A percentile compares a stretch with the other conserved stretches of the same genome.
Conservation (phyloP, 345 rosid genomes). For the Capsella bursapastoris region DNA sequence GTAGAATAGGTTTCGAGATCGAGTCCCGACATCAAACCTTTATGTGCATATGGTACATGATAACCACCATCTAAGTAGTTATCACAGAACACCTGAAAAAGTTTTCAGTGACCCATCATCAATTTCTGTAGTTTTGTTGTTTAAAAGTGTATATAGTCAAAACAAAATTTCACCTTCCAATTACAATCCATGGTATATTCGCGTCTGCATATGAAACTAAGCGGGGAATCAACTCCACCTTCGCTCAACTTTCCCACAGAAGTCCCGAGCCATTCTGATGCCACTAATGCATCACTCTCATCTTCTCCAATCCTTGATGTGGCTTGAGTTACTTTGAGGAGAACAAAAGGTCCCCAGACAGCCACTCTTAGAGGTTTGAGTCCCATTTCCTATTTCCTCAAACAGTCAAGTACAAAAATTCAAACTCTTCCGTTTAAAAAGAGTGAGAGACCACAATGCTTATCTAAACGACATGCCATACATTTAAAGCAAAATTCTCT, state of each 20-base stretch:
- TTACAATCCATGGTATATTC: conserved; percentile 79
- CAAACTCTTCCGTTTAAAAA: conserved; percentile 28
- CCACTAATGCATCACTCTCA: conserved; percentile 45
- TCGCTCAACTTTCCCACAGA: conserved; percentile 58
- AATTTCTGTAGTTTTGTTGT: neutral
- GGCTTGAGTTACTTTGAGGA: conserved; percentile 60
- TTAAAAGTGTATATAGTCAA: conserved; percentile 3
- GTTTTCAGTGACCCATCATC: conserved; percentile 9
- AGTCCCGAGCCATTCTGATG: conserved; percentile 82
- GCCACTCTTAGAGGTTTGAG: conserved; percentile 71
- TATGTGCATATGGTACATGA: conserved; percentile 95
- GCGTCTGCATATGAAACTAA: conserved; percentile 70
- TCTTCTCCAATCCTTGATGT: conserved; percentile 33
- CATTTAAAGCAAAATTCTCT: conserved; percentile 61
- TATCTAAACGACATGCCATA: conserved; percentile 32
- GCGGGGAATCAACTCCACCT: conserved; percentile 66
- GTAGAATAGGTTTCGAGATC: conserved; percentile 80
- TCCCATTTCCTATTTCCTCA: conserved; percentile 73
- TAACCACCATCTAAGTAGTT: conserved; percentile 98
- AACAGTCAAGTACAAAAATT: conserved; percentile 26
- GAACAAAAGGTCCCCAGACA: conserved; percentile 90
- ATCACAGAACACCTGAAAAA: conserved; percentile 88
- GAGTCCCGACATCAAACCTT: conserved; percentile 81
- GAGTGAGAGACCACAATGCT: neutral
- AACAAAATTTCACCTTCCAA: conserved; percentile 73